phyloP scores from a whole-genome alignment of 345 rosid species.

The Euphorbia pulcherrima region DNA sequence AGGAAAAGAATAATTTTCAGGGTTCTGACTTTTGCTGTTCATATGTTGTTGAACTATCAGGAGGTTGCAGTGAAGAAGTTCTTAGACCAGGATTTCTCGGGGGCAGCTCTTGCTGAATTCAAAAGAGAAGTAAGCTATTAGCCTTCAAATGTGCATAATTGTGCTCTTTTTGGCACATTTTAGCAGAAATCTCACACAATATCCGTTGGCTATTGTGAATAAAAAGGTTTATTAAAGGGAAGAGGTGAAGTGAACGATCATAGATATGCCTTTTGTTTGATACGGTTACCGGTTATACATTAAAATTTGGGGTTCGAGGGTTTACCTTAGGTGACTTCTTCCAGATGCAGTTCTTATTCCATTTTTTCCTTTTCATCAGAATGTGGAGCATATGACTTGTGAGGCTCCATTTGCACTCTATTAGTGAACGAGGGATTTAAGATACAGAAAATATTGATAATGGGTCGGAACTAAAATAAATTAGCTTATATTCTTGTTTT shows the following conservation, averaged over 20 bases:
- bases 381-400: not conserved
- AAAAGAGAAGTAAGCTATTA: conserved; percentile 84
- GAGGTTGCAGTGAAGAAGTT: conserved; percentile 99
- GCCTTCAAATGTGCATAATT: conserved; percentile 12
- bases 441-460: not conserved
- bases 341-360: not conserved
- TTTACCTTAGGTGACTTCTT: not conserved
- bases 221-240: not conserved
- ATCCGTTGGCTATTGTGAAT: not conserved
- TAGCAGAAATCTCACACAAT: not conserved
- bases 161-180: not conserved
- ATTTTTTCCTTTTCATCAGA: not conserved
- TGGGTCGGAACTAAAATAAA: not conserved
- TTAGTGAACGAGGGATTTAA: not conserved
- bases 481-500: not conserved
- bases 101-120: conserved; percentile 94
- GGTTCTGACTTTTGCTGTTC: conserved; percentile 23
- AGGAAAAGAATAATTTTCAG: not conserved
- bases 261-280: not conserved
- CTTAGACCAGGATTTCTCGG: conserved; percentile 98
- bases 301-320: not conserved
- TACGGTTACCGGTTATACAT: not conserved
- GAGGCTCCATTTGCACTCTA: not conserved
- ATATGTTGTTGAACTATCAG: conserved; percentile 44
- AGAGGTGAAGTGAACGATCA: not conserved